Percentiles rank a stretch among this genome's conserved stretches.
These are phyloP conservation scores for Fraxinus angustifolia DNA, from an alignment of 305 asterid species.

Conservation along the genomic window DNA sequence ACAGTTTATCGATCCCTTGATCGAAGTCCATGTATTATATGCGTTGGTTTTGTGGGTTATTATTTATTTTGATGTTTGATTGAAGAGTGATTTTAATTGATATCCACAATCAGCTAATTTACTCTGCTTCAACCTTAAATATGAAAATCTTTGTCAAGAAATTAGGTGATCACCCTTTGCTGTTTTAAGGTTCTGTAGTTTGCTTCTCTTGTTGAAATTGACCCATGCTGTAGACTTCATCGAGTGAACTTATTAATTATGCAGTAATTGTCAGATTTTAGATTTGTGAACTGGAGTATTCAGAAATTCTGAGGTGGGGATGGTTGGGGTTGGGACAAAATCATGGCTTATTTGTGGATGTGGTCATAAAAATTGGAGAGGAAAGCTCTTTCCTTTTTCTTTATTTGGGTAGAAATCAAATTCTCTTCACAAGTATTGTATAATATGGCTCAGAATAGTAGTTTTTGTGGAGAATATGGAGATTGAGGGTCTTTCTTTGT, in stretches of 20 bases:
- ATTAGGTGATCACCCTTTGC: background rate
- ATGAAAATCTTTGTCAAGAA: background rate
- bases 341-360: background rate
- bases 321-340: background rate
- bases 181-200: background rate
- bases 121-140: background rate
- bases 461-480: background rate
- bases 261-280: constrained; percentile 1
- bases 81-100: background rate
- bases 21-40: background rate
- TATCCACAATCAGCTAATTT: background rate
- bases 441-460: background rate
- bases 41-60: background rate
- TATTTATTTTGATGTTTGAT: background rate
- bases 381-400: background rate
- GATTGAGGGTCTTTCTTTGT: background rate
- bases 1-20: background rate
- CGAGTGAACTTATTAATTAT: background rate
- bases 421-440: background rate
- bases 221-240: background rate
- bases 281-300: background rate
- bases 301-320: background rate
- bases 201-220: background rate
- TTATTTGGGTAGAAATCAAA: background rate
- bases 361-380: background rate